A percentile compares a stretch with the other conserved stretches of the same genome.
These are phyloP conservation scores for Pneumocystis canis DNA, from an alignment of 1,139 yeast species.

Conservation along the genomic window DNA sequence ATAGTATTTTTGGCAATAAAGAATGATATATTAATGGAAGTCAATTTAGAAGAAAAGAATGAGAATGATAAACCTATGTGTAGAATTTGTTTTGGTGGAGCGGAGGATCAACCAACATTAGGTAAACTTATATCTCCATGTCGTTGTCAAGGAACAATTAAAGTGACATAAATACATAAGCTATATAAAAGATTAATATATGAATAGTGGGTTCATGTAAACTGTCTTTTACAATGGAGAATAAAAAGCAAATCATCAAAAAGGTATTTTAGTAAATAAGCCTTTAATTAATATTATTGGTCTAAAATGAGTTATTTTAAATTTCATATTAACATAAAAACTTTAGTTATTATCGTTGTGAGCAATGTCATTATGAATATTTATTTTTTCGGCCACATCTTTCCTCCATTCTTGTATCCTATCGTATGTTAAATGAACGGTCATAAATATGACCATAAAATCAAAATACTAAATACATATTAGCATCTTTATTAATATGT, in stretches of 20 bases:
- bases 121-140: not conserved
- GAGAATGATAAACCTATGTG: not conserved
- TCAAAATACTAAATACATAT: not conserved
- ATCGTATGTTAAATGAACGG: not conserved
- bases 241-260: not conserved
- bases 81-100: not conserved
- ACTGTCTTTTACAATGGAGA: not conserved
- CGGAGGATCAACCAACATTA: not conserved
- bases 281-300: not conserved
- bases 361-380: not conserved
- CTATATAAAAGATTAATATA: not conserved
- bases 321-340: not conserved
- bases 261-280: not conserved
- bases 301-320: not conserved
- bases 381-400: not conserved
- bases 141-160: not conserved
- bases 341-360: not conserved
- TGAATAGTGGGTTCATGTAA: not conserved
- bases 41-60: too few species aligned
- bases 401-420: not conserved
- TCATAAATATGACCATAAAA: not conserved
- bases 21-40: not conserved
- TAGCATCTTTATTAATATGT: not conserved
- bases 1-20: not conserved
- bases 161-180: not conserved